Evolutionary conservation across 495 filamentous ascomycete species (phyloP).

Genomic region (Cladorrhinum samala): DNA sequence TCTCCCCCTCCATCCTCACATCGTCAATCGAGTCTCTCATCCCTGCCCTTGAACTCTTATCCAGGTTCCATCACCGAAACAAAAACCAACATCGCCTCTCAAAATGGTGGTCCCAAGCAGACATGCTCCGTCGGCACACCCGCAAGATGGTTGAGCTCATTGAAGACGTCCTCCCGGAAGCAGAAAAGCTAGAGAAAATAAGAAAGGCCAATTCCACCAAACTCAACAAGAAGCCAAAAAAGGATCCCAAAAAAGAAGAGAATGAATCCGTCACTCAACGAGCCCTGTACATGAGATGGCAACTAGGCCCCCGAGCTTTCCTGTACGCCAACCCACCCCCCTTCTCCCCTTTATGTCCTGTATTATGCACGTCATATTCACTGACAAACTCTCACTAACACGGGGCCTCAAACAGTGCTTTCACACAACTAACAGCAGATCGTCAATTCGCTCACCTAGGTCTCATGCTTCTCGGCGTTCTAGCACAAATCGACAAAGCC

Average conservation of each 20-base stretch:
- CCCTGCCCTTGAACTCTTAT: conserved; percentile 41
- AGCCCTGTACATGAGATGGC: neutral
- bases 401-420: conserved; percentile 38
- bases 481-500: conserved; percentile 53
- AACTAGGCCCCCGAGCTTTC: neutral
- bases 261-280: neutral
- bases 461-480: conserved; percentile 59
- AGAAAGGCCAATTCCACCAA: conserved; percentile 1
- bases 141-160: conserved; percentile 44
- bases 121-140: conserved; percentile 57
- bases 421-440: conserved; percentile 64
- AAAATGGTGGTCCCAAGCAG: conserved; percentile 69
- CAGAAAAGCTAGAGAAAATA: conserved; percentile 1
- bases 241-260: conserved; percentile 11
- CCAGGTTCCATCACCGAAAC: conserved; percentile 68
- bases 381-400: neutral
- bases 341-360: conserved; percentile 11
- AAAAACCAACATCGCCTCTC: conserved; percentile 70
- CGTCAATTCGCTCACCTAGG: conserved; percentile 73
- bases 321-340: too few relatives aligned
- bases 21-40: conserved; percentile 10
- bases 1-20: neutral
- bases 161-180: conserved; percentile 13
- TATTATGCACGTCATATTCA: neutral
- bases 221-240: conserved; percentile 14